Evolutionary conservation across 257 asterid genomes (phyloP).

Genomic region (Fraxinus americana): DNA sequence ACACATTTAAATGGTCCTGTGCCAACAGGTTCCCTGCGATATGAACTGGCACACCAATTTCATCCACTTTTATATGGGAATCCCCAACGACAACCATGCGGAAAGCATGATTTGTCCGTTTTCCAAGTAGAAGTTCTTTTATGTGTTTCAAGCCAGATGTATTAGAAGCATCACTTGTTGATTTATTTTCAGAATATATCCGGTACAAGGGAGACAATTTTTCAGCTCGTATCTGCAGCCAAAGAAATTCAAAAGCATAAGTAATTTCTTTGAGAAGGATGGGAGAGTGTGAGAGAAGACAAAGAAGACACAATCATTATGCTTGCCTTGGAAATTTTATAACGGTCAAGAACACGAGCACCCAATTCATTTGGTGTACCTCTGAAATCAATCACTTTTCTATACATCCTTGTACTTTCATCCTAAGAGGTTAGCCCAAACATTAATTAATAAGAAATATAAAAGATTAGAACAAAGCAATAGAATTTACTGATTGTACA

Average conservation of each 20-base stretch:
- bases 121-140: constrained; percentile 79
- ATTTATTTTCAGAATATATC: constrained; percentile 58
- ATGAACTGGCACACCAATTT: constrained; percentile 77
- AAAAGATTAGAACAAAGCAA: constrained; percentile 5
- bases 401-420: constrained; percentile 65
- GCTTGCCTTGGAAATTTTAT: constrained; percentile 86
- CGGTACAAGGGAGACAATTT: constrained; percentile 46
- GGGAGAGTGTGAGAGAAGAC: constrained; percentile 1
- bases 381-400: constrained; percentile 69
- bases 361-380: constrained; percentile 83
- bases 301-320: constrained; percentile 16
- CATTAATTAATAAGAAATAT: constrained; percentile 23
- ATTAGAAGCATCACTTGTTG: constrained; percentile 56
- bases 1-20: constrained; percentile 55
- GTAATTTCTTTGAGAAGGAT: constrained; percentile 17
- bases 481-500: not conserved
- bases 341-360: constrained; percentile 70
- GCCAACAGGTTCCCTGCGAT: constrained; percentile 66
- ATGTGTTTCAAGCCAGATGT: constrained; percentile 74
- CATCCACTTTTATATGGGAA: constrained; percentile 64
- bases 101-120: constrained; percentile 75
- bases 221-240: constrained; percentile 82
- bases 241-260: constrained; percentile 32
- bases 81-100: constrained; percentile 99
- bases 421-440: constrained; percentile 53